Base-by-base conservation (phyloP, 257 asterid species). In the Lithospermum erythrorhizon region DNA sequence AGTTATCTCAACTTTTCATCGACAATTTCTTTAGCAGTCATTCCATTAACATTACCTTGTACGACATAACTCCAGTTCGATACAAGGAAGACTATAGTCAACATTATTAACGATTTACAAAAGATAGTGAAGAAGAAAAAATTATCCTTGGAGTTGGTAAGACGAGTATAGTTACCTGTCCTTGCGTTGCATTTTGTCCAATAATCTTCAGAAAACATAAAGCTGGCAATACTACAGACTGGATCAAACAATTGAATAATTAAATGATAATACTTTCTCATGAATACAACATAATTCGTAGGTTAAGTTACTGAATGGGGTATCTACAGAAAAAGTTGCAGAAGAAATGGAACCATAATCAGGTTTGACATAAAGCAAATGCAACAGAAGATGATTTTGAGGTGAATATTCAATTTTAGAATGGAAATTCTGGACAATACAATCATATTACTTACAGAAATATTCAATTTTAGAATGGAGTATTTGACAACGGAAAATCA, bases 221-320 rank as follows among this genome's bases (percentile, higher is more conserved):
- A 49, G 94, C 78, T 24, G 91, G 93, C 79, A 89, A 59, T 66
- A 83, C 73, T 22, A 87, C 59, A 9, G 85, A 87, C 95, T 87
- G 84, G 32, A 68, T 45, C 59, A 25, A 51, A 69, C 2, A 4
- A 22, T 11, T 41, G 1, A 41, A 41, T 5, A 41, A 41, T 9
- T 13, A 35, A 10, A 6, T 35, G 1, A 35, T 35, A 10, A 6
- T 35, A 6, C 11, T 35, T 35, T 35, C 45, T 7, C 45, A 35
- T 35, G 45, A 35, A 35, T 35, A 35, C 1, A 35, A 2, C 45
- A 35, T 7, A 35, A 35, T 35, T 35, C 14, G 1, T 35, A 35
- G 32, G 32, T 27, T 27, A 27, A 27, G 32, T 27, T 27, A 7
- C 6, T 27, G 32, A 27, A 27, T 27, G 32, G 6, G 32, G 4